phyloP scores from a whole-genome alignment of 2,329 filamentous ascomycete species.

The Phaeosphaeria sp. region DNA sequence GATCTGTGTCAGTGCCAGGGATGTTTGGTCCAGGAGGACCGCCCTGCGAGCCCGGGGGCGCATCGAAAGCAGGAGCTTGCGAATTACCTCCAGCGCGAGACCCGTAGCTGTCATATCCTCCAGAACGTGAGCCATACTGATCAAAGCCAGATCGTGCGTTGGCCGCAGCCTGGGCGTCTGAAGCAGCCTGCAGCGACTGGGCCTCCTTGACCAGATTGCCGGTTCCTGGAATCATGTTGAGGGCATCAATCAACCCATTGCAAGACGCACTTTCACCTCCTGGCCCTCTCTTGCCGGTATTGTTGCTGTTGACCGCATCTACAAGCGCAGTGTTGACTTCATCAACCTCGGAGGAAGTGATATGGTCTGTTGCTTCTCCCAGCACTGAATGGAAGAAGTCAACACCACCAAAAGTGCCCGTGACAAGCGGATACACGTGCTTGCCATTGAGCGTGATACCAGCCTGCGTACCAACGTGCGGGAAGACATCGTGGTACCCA shows the following conservation, averaged over 20 bases:
- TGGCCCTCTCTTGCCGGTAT: constrained; percentile 30
- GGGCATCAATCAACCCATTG: constrained; percentile 67
- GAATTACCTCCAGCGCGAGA: constrained; percentile 41
- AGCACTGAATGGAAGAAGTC: constrained; percentile 59
- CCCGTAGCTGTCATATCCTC: constrained; percentile 50
- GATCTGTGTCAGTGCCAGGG: constrained; percentile 81
- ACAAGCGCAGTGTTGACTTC: constrained; percentile 54
- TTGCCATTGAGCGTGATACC: constrained; percentile 55
- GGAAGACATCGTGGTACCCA: constrained; percentile 59
- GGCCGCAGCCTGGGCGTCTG: constrained; percentile 55
- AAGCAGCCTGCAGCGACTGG: constrained; percentile 52
- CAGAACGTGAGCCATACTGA: constrained; percentile 41
- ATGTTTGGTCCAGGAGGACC: constrained; percentile 60
- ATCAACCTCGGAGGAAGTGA: constrained; percentile 57
- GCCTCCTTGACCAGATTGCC: constrained; percentile 56
- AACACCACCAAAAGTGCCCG: constrained; percentile 62
- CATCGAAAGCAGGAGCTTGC: constrained; percentile 45
- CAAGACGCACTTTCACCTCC: constrained; percentile 40
- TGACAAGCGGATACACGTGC: constrained; percentile 59
- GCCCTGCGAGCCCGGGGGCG: constrained; percentile 52
- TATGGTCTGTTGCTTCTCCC: constrained; percentile 57
- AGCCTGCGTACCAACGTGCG: constrained; percentile 57
- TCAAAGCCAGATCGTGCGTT: constrained; percentile 27
- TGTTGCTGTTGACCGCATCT: constrained; percentile 45
- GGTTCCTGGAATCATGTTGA: constrained; percentile 74